phyloP scores from a whole-genome alignment of 140 eudicot genomes.

The Oenanthe javanica region DNA sequence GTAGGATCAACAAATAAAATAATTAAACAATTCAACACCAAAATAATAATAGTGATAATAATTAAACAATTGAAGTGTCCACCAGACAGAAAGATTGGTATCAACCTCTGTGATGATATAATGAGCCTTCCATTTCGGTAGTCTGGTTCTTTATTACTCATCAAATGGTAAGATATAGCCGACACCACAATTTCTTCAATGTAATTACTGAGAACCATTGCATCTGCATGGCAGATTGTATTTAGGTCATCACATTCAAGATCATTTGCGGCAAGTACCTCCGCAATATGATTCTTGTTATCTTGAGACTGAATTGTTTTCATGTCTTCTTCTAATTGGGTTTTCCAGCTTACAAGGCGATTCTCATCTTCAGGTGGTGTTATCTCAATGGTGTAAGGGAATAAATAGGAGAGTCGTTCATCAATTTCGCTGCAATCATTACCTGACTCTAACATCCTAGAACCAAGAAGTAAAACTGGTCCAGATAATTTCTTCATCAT shows the following conservation, averaged over 20 bases:
- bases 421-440: slow-evolving; percentile 39
- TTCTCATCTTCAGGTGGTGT: slow-evolving; percentile 87
- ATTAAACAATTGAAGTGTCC: not conserved
- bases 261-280: slow-evolving; percentile 87
- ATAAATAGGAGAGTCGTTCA: slow-evolving; percentile 43
- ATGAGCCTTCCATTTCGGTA: slow-evolving; percentile 90
- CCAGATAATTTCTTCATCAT: slow-evolving; percentile 74
- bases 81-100: not conserved
- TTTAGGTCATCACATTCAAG: slow-evolving; percentile 89
- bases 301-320: slow-evolving; percentile 68
- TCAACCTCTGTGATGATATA: slow-evolving; percentile 81
- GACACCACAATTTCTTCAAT: slow-evolving; percentile 87
- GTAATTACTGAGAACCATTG: slow-evolving; percentile 56
- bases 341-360: slow-evolving; percentile 70
- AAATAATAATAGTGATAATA: too few species aligned
- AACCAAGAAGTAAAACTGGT: slow-evolving; percentile 71
- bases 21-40: not conserved
- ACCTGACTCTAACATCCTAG: slow-evolving; percentile 46
- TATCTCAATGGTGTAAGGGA: slow-evolving; percentile 77
- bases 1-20: not conserved
- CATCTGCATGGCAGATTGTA: slow-evolving; percentile 76
- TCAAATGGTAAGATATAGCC: slow-evolving; percentile 78
- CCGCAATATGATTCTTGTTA: slow-evolving; percentile 75
- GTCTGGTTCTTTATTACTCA: slow-evolving; percentile 69
- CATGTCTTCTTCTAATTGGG: slow-evolving; percentile 80